Conservation (phyloP, 2,329 filamentous ascomycete species). For the Aspergillus flavus region DNA sequence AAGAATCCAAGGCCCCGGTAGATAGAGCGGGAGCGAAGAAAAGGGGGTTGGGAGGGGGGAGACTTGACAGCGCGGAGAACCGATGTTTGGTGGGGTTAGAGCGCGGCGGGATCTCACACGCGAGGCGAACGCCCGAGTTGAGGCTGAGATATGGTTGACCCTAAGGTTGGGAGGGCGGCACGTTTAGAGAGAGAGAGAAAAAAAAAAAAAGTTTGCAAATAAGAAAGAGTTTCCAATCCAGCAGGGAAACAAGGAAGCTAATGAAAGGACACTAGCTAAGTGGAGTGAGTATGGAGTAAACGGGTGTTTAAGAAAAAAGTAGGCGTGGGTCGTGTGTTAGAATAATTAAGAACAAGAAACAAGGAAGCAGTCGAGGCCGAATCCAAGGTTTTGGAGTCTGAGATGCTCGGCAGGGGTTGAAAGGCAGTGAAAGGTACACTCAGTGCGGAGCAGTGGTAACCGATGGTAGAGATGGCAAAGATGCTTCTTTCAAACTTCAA, state of each 20-base stretch:
- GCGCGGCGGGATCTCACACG: conserved; percentile 23
- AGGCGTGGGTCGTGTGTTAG: conserved; percentile 5
- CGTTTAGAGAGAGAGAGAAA: not conserved
- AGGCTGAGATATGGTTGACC: conserved; percentile 3
- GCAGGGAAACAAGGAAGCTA: not conserved
- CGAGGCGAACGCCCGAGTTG: conserved; percentile 13
- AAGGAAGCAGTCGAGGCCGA: not conserved
- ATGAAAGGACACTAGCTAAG: not conserved
- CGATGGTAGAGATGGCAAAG: not conserved
- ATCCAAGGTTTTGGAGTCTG: not conserved
- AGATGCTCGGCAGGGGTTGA: not conserved
- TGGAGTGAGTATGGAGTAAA: conserved; percentile 1
- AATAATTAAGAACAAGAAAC: conserved; percentile 5
- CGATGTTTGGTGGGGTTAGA: conserved; percentile 26
- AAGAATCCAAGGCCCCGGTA: conserved; percentile 16
- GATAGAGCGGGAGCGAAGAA: conserved; percentile 13
- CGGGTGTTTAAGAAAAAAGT: not conserved
- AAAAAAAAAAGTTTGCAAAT: not conserved
- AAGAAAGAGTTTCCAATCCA: not conserved
- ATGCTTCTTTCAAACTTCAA: not conserved
- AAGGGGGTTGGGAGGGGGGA: conserved; percentile 8
- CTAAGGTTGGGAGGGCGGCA: not conserved
- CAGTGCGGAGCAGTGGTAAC: not conserved
- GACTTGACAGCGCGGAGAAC: conserved; percentile 11
- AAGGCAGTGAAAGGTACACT: not conserved